Percentiles rank a stretch among this genome's conserved stretches.
Evolutionary conservation across 202 grass and related monocot species (phyloP).

Genomic region (Schoenoplectus tabernaemontani): DNA sequence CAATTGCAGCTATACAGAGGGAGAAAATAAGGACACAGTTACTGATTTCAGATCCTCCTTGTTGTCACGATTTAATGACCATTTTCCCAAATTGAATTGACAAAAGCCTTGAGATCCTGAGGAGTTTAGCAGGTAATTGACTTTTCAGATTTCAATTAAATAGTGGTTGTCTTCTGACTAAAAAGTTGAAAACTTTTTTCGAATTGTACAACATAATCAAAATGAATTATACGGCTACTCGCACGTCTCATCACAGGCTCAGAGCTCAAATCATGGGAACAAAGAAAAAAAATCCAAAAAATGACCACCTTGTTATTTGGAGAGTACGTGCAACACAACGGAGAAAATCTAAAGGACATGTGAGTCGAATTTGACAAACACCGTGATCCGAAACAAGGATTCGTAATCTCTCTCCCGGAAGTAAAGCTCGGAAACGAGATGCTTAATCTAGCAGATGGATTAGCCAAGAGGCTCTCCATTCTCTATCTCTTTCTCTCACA

Average conservation of each 20-base stretch:
- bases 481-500: neutral
- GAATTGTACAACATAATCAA: too few species aligned
- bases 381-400: neutral
- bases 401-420: neutral
- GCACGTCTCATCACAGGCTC: neutral
- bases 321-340: neutral
- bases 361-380: slow-evolving; percentile 5
- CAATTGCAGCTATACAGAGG: too few species aligned
- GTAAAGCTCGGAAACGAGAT: neutral
- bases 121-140: neutral
- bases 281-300: neutral
- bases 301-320: neutral
- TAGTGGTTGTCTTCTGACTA: too few species aligned
- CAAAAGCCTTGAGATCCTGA: neutral
- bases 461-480: slow-evolving; percentile 15
- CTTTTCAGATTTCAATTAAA: neutral
- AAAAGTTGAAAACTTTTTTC: too few species aligned
- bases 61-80: too few species aligned
- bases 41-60: too few species aligned
- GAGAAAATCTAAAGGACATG: neutral
- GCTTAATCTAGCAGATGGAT: neutral
- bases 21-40: too few species aligned
- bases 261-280: neutral
- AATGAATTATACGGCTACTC: too few species aligned
- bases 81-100: neutral